Conservation (phyloP, 208 protist genomes). For the Acanthamoeba castellanii region DNA sequence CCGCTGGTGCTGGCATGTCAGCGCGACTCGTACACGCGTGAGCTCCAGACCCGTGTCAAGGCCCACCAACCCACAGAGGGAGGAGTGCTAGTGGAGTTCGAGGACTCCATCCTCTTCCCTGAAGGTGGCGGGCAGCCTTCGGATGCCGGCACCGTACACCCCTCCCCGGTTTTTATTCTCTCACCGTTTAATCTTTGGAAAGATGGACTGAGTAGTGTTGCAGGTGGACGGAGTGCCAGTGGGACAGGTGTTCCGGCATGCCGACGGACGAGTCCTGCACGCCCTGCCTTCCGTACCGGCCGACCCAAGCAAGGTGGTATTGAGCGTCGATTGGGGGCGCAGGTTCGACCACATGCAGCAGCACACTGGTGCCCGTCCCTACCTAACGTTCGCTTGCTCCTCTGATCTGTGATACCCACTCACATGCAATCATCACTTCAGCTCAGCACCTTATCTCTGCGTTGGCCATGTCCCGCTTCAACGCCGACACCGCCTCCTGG, state of each 20-base stretch:
- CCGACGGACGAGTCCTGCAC: slow-evolving; percentile 33
- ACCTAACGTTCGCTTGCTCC: background rate
- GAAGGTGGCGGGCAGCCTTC: slow-evolving; percentile 74
- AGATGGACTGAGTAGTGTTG: background rate
- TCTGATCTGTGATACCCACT: background rate
- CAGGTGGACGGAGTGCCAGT: slow-evolving; percentile 14
- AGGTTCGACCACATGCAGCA: slow-evolving; percentile 95
- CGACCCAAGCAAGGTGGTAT: slow-evolving; percentile 77
- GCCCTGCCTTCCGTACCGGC: background rate
- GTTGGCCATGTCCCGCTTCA: slow-evolving; percentile 87
- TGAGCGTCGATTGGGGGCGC: slow-evolving; percentile 91
- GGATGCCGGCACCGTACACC: slow-evolving; percentile 59
- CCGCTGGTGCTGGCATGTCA: slow-evolving; percentile 34
- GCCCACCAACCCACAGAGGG: background rate
- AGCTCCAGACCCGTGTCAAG: background rate
- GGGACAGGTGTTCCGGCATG: slow-evolving; percentile 7
- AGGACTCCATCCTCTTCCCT: slow-evolving; percentile 70
- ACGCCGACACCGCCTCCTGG: slow-evolving; percentile 92
- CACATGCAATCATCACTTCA: background rate
- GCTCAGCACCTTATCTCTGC: slow-evolving; percentile 93
- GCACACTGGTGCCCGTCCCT: slow-evolving; percentile 84
- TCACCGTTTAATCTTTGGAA: background rate
- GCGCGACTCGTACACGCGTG: slow-evolving; percentile 30
- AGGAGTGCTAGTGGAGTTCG: background rate
- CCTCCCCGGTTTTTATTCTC: background rate